Base-by-base conservation (phyloP, 1,284 basidiomycete species). In the Pseudozyma hubeiensis region DNA sequence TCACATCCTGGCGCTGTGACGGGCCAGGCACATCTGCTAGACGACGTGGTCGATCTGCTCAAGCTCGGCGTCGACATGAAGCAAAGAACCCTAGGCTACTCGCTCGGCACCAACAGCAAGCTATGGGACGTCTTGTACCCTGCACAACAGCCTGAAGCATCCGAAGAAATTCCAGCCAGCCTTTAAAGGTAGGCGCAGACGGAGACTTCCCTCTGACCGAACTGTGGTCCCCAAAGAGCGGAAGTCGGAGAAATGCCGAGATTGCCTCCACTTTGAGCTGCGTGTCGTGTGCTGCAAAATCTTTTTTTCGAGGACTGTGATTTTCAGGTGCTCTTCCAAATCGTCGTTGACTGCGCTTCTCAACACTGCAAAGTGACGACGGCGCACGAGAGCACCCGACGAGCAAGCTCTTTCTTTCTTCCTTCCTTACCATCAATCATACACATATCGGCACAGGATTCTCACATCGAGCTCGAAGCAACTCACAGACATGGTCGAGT, bases 11-110 rank as follows among this genome's bases (percentile, higher is more conserved):
- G 79, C 14, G 77, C 79, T 19, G 86, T 89, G 0, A 92, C 93
- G 0, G 96, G 94, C 0, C 94, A 96, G 83, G 94, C 95, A 0
- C 94, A 97, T 85, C 87, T 98, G 16, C 87, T 99, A 5, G 95
- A 97, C 80, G 93, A 98, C 83, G 85, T 98, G 44, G 94, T 98
- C 64, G 81, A 84, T 56, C 58, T 81, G 51, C 80, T 85, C 34
- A 83, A 93, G 89, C 87, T 93, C 31, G 90, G 92, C 24, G 75
- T 81, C 17, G 67, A 81, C 51, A 88, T 93, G 60, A 87, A 90
- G 55, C 86, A 88, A 33, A 89, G 93, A 87, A 93, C 92, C 0
- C 85, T 96, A 44, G 91, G 91, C 0, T 97, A 97, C 77, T 89
- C 89, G 2, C 86, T 97, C 0, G 72, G 72, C 29, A 65, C 59